Evolutionary conservation across 2,329 filamentous ascomycete species (phyloP).

Genomic region (Neonectria hederae): DNA sequence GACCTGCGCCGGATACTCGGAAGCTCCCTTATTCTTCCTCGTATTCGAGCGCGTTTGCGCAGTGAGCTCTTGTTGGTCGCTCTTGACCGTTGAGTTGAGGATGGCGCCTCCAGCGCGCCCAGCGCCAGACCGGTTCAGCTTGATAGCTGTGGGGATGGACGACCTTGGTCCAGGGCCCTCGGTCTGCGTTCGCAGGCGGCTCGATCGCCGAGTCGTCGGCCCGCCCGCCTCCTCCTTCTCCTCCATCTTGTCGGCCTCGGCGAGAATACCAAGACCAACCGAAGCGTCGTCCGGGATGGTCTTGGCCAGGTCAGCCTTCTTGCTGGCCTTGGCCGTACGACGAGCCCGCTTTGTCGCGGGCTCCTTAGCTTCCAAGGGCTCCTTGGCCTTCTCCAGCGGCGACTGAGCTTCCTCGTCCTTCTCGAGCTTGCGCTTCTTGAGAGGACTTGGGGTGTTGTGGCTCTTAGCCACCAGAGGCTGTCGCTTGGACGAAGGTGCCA

Average conservation of each 20-base stretch:
- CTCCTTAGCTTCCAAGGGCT: constrained; percentile 21
- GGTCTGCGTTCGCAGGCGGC: constrained; percentile 43
- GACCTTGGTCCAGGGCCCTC: constrained; percentile 39
- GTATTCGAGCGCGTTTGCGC: constrained; percentile 49
- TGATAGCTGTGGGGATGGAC: constrained; percentile 49
- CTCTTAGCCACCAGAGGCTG: constrained; percentile 48
- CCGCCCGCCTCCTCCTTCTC: constrained; percentile 26
- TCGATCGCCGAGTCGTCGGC: constrained; percentile 45
- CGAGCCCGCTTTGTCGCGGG: constrained; percentile 40
- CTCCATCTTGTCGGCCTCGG: constrained; percentile 4
- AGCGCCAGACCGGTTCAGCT: constrained; percentile 40
- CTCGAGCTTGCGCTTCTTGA: constrained; percentile 48
- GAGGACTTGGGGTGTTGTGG: constrained; percentile 48
- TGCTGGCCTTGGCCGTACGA: constrained; percentile 28
- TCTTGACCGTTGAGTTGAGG: constrained; percentile 41
- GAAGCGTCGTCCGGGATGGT: constrained; percentile 29
- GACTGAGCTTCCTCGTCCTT: constrained; percentile 32
- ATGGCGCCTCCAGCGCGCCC: constrained; percentile 35
- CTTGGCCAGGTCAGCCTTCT: constrained; percentile 24
- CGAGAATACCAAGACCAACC: constrained; percentile 1
- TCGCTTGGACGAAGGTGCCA: constrained; percentile 40
- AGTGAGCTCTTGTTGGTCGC: constrained; percentile 46
- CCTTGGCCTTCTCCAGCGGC: constrained; percentile 31
- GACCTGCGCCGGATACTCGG: constrained; percentile 48
- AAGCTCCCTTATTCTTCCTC: constrained; percentile 47